Evolutionary conservation across 2,329 filamentous ascomycete genomes (phyloP).

Genomic region (Emmonsiellopsis sp.): DNA sequence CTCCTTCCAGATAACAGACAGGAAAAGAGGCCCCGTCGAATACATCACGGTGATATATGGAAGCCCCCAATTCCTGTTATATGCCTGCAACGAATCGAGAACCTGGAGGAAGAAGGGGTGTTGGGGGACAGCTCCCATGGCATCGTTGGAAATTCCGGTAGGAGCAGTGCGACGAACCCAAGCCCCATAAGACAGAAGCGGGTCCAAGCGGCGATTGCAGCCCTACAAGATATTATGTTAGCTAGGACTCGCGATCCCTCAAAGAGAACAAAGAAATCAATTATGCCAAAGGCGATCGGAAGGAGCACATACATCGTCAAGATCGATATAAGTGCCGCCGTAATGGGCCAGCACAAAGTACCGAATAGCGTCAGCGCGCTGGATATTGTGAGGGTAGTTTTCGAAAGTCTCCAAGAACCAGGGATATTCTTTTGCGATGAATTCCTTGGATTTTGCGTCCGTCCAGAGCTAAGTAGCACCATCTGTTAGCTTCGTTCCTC

Average conservation of each 20-base stretch:
- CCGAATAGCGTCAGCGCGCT: slow-evolving; percentile 67
- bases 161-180: slow-evolving; percentile 63
- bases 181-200: slow-evolving; percentile 57
- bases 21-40: slow-evolving; percentile 64
- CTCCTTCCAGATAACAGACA: slow-evolving; percentile 67
- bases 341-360: slow-evolving; percentile 71
- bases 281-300: neutral
- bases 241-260: slow-evolving; percentile 7
- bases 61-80: slow-evolving; percentile 59
- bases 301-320: slow-evolving; percentile 52
- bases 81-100: slow-evolving; percentile 57
- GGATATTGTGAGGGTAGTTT: slow-evolving; percentile 63
- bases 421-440: slow-evolving; percentile 63
- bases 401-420: slow-evolving; percentile 71
- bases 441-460: slow-evolving; percentile 57
- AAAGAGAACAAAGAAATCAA: neutral
- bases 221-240: slow-evolving; percentile 37
- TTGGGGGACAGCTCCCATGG: slow-evolving; percentile 62
- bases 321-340: slow-evolving; percentile 71
- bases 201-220: slow-evolving; percentile 59
- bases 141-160: slow-evolving; percentile 73
- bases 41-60: slow-evolving; percentile 75
- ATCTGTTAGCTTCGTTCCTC: neutral
- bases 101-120: slow-evolving; percentile 67
- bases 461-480: slow-evolving; percentile 57